Percentiles rank a stretch among this genome's conserved stretches.
phyloP scores from a whole-genome alignment of 2,329 filamentous ascomycete genomes.

The Cladosporium sp. region DNA sequence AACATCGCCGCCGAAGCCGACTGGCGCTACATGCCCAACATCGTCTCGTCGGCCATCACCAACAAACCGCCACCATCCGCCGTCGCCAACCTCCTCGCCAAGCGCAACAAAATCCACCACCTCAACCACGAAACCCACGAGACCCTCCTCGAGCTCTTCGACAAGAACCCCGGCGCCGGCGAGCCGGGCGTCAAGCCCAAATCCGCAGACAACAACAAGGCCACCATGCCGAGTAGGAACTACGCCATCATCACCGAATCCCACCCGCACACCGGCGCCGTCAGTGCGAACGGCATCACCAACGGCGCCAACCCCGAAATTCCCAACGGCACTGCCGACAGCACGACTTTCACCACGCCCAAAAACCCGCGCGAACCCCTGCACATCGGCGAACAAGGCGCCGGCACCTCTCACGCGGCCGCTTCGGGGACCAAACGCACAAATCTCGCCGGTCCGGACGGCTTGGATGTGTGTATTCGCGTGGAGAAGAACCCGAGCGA shows the following conservation, averaged over 20 bases:
- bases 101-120: conserved; percentile 63
- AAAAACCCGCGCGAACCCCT: conserved; percentile 65
- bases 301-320: conserved; percentile 7
- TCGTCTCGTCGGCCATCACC: conserved; percentile 62
- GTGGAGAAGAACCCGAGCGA: conserved; percentile 46
- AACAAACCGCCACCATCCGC: conserved; percentile 64
- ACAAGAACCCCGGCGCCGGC: conserved; percentile 51
- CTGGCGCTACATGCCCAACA: conserved; percentile 61
- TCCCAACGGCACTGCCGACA: conserved; percentile 26
- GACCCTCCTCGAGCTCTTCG: conserved; percentile 59
- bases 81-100: conserved; percentile 60
- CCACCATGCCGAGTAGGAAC: conserved; percentile 73
- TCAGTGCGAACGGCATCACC: conserved; percentile 17
- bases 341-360: conserved; percentile 35
- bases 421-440: conserved; percentile 35
- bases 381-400: conserved; percentile 70
- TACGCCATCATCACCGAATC: conserved; percentile 60
- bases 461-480: conserved; percentile 45
- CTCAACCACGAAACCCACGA: conserved; percentile 60
- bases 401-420: conserved; percentile 76
- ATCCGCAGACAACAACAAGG: conserved; percentile 70
- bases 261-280: conserved; percentile 25
- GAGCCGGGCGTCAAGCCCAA: conserved; percentile 50
- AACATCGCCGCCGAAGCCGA: conserved; percentile 55
- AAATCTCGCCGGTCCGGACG: conserved; percentile 41